These are phyloP conservation scores for Podila minutissima DNA, from an alignment of 192 early-diverging fungal genomes.

Conservation along the genomic window DNA sequence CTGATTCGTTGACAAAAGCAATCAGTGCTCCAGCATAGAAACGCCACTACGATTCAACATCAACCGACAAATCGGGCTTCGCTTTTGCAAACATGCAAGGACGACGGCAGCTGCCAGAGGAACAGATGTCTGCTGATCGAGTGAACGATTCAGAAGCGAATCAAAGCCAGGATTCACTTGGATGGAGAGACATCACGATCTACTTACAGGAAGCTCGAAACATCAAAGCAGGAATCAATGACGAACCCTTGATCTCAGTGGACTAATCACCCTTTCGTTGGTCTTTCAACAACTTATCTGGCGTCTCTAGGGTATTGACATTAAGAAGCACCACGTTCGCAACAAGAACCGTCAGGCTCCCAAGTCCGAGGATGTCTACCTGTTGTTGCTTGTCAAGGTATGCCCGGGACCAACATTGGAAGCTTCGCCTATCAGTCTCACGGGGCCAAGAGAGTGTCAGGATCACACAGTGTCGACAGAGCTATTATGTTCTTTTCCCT, in stretches of 20 bases:
- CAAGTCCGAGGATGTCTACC: constrained; percentile 96
- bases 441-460: too few relatives aligned
- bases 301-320: constrained; percentile 93
- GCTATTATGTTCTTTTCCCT: too few relatives aligned
- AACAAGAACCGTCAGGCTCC: constrained; percentile 90
- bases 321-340: constrained; percentile 99
- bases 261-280: constrained; percentile 7
- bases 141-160: too few relatives aligned
- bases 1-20: neutral
- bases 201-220: neutral
- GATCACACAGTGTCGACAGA: too few relatives aligned
- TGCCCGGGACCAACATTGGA: neutral
- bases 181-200: neutral
- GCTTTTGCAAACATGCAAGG: too few relatives aligned
- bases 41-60: neutral
- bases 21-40: neutral
- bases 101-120: too few relatives aligned
- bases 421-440: too few relatives aligned
- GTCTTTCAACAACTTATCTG: neutral
- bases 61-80: neutral
- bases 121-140: too few relatives aligned
- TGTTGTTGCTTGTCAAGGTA: constrained; percentile 98
- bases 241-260: constrained; percentile 30
- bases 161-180: too few relatives aligned
- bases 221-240: constrained; percentile 1